Evolutionary conservation across 2,329 filamentous ascomycete species (phyloP), one percentile per base, ranked within the genome.

Genomic region (Scytalidium sp.): DNA sequence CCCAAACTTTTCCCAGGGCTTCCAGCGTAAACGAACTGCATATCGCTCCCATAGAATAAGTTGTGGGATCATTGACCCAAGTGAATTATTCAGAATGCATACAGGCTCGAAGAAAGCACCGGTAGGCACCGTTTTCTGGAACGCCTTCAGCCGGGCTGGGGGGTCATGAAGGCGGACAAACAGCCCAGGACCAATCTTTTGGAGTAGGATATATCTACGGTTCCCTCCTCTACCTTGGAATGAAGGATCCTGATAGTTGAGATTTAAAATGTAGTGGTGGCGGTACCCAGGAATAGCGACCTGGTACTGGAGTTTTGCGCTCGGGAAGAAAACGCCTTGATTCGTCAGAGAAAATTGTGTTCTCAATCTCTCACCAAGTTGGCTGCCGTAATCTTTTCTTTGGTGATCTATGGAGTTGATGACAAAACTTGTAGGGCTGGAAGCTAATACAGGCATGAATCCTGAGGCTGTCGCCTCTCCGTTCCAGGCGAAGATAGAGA

Each of bases 401-500:
- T n/a, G n/a, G n/a, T n/a, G n/a, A n/a, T n/a, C n/a, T n/a, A n/a
- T n/a, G n/a, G n/a, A n/a, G n/a, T n/a, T n/a, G n/a, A n/a, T n/a
- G n/a, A n/a, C n/a, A 17, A 42, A 43, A 41, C 3, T 11, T 36
- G 46, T 43, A 19, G 46, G 46, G 32, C 3, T 41, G 9, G 46
- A 3, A 7, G 46, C 46, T 41, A 49, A 44, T 10, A 49, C 39
- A n/a, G 29, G 29, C 46, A 36, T 44, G 39, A 41, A 43, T 43
- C 25, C 46, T 21, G 27, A 32, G 32, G 3, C 17, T 43, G 17
- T 43, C 13, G 39, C 6, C n/a, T n/a, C n/a, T n/a, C 15, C 41
- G 8, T 58, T 51, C 65, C 65, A 68, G 1, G 60, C 61, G 1
- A 67, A 48, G 0, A 68, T 56, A 3, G 60, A 66, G 6, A 65